Evolutionary conservation across 106 monocot genomes (phyloP).

Genomic region (Dendrobium nobile): DNA sequence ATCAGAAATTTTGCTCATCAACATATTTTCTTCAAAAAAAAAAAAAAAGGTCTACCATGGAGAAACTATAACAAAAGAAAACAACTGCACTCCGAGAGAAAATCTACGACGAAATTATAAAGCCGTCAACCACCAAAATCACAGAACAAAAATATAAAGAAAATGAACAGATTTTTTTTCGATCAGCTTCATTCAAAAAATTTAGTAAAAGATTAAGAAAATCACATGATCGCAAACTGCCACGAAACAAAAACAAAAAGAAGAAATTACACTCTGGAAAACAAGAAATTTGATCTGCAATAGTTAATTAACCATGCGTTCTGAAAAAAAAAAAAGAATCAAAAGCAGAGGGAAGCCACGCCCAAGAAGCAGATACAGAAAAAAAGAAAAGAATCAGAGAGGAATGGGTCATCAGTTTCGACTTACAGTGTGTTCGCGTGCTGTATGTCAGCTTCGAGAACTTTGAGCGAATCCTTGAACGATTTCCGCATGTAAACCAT

Average conservation of each 20-base stretch:
- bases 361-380: background rate
- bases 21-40: background rate
- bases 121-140: background rate
- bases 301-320: background rate
- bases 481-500: conserved; percentile 73
- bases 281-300: background rate
- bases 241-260: background rate
- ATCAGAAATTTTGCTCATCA: background rate
- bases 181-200: background rate
- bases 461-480: conserved; percentile 96
- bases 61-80: background rate
- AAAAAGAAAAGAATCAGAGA: background rate
- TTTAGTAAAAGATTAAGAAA: background rate
- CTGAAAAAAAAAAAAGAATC: background rate
- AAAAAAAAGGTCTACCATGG: background rate
- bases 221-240: background rate
- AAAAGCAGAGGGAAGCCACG: background rate
- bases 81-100: background rate
- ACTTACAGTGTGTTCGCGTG: conserved; percentile 95
- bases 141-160: background rate
- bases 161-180: background rate
- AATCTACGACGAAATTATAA: background rate
- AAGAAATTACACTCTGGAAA: background rate
- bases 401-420: background rate
- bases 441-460: conserved; percentile 96